Evolutionary conservation across 345 rosid species (phyloP), one percentile per base, ranked within the genome.

Genomic region (Dipteronia dyeriana): DNA sequence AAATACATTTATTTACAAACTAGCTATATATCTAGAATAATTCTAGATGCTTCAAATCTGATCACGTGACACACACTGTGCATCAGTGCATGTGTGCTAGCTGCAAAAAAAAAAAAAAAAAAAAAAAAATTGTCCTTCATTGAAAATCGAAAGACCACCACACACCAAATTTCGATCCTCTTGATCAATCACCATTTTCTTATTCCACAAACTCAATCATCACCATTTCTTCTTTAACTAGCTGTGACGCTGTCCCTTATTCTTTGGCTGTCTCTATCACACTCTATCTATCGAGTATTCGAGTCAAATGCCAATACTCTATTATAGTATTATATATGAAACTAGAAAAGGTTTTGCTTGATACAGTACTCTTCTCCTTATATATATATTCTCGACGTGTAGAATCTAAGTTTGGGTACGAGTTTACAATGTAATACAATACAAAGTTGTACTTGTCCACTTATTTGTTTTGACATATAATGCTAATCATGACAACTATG

Each of bases 151-250:
- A 59, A 20, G 66, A 56, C 41, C 64, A 1, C 6, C 14, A 56
- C 31, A 41, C 22, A 12, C 77, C 16, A 39, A 57, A 54, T 70
- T 74, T 47, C 70, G n/a, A 77, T 22, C 53, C 31, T 22, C 39
- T 22, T 26, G 26, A 26, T 74, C 63, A 57, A 57, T 75, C 76
- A 29, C 62, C 31, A 26, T 12, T 75, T 26, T 60, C 20, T 66
- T 70, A 57, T 76, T 76, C 82, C 74, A 34, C 26, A 73, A 67
- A 23, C 66, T 79, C 81, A 79, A 79, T 79, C 78, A 76, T 76
- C 79, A 51, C 63, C 63, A 59, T 59, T 59, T 47, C 26, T 16
- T 72, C 68, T 53, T 73, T 75, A 76, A 39, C 78, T 75, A 49
- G 59, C 72, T 77, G 74, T 73, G 68, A 39, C 56, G 59, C 72